Evolutionary conservation across 73 alveolate species (phyloP).

Genomic region (Effrenium voratum): DNA sequence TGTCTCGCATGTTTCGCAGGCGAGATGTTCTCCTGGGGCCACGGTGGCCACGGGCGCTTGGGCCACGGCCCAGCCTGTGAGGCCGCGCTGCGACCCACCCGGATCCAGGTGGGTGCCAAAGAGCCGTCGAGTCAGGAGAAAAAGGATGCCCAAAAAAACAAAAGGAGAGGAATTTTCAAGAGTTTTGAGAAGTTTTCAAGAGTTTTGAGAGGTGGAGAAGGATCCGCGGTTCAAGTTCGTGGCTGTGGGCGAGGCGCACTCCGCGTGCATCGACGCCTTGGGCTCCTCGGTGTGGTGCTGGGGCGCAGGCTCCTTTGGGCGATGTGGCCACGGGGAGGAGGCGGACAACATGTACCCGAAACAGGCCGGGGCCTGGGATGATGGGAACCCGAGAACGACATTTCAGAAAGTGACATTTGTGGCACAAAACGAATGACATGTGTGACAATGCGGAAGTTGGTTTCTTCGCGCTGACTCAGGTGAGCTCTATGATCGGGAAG

Average conservation of each 20-base stretch:
- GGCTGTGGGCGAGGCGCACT: conserved; percentile 91
- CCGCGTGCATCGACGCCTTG: conserved; percentile 52
- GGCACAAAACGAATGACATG: too few species aligned
- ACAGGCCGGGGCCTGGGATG: too few species aligned
- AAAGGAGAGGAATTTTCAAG: neutral
- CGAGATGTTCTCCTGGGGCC: conserved; percentile 81
- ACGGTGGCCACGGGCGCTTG: conserved; percentile 90
- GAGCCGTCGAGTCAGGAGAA: neutral
- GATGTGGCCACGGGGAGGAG: conserved; percentile 93
- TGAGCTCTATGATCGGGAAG: conserved; percentile 60
- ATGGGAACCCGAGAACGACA: too few species aligned
- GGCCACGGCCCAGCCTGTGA: conserved; percentile 80
- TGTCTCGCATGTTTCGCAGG: conserved; percentile 24
- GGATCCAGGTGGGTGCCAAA: neutral
- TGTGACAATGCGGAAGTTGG: too few species aligned
- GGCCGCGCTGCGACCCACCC: conserved; percentile 63
- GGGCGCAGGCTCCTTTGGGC: conserved; percentile 94
- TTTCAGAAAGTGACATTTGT: too few species aligned
- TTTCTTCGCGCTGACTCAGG: conserved; percentile 5
- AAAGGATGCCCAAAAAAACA: neutral
- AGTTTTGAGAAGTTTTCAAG: neutral
- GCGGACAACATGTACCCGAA: conserved; percentile 34
- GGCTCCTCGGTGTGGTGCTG: conserved; percentile 77
- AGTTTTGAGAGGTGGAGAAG: neutral
- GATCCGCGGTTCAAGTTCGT: conserved; percentile 5